Percentiles rank a stretch among this genome's conserved stretches.
Conservation (phyloP, 2,329 filamentous ascomycete genomes). For the Dothistroma septosporum region DNA sequence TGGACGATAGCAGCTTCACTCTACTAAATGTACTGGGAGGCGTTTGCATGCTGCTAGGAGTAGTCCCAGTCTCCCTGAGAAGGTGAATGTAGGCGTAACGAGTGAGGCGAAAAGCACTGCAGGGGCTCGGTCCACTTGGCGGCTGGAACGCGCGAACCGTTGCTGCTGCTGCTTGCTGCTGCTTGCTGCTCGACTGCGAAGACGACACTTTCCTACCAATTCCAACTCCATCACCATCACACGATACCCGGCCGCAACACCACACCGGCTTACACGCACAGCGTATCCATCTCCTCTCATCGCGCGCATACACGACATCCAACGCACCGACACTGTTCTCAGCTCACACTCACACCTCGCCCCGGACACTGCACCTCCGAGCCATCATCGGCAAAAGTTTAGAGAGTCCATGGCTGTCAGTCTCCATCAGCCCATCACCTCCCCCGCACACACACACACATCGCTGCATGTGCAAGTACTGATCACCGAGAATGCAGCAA, state of each 20-base stretch:
- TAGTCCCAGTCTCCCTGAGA: no score
- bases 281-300: not conserved
- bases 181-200: not conserved
- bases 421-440: not conserved
- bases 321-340: not conserved
- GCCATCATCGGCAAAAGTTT: not conserved
- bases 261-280: not conserved
- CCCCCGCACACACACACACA: not conserved
- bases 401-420: not conserved
- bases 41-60: no score
- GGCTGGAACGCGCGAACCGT: no score
- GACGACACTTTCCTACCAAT: not conserved
- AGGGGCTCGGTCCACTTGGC: no score
- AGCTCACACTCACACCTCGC: not conserved
- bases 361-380: not conserved
- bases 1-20: no score
- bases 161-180: no score
- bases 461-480: not conserved
- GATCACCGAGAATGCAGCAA: conserved; percentile 37
- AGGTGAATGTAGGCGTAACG: no score
- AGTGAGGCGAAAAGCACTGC: no score
- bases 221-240: not conserved
- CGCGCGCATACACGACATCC: not conserved
- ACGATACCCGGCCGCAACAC: not conserved
- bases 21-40: no score